phyloP scores from a whole-genome alignment of 495 filamentous ascomycete species.

The Oidiodendron maius region DNA sequence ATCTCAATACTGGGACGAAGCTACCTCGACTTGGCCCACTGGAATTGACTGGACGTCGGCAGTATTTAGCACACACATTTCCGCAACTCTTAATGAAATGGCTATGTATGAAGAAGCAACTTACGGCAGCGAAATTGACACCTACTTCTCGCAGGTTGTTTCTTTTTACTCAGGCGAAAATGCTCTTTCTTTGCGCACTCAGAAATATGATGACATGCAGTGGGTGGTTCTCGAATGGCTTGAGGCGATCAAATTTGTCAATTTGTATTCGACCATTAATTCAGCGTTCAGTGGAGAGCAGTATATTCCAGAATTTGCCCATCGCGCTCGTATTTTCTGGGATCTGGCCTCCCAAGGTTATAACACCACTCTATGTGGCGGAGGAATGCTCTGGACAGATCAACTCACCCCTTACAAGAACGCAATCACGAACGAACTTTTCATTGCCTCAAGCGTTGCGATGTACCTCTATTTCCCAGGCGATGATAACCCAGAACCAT shows the following conservation, averaged over 20 bases:
- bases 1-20: conserved; percentile 63
- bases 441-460: conserved; percentile 66
- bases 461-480: conserved; percentile 91
- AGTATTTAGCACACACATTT: conserved; percentile 72
- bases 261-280: conserved; percentile 37
- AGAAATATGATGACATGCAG: conserved; percentile 91
- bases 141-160: conserved; percentile 70
- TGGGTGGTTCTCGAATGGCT: conserved; percentile 94
- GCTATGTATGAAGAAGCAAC: conserved; percentile 33
- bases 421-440: conserved; percentile 90
- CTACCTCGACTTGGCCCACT: conserved; percentile 76
- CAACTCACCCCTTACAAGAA: conserved; percentile 82
- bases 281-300: conserved; percentile 42
- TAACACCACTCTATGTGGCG: conserved; percentile 73
- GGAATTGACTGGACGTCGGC: conserved; percentile 92
- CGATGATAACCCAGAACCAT: conserved; percentile 65
- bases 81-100: conserved; percentile 59
- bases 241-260: conserved; percentile 67
- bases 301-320: conserved; percentile 70
- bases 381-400: conserved; percentile 92
- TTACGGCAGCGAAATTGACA: conserved; percentile 65
- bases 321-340: conserved; percentile 80
- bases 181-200: conserved; percentile 58
- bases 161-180: conserved; percentile 84
- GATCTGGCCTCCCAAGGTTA: conserved; percentile 70